Conservation (phyloP, 129 eudicot species). For the Flaveria bidentis region DNA sequence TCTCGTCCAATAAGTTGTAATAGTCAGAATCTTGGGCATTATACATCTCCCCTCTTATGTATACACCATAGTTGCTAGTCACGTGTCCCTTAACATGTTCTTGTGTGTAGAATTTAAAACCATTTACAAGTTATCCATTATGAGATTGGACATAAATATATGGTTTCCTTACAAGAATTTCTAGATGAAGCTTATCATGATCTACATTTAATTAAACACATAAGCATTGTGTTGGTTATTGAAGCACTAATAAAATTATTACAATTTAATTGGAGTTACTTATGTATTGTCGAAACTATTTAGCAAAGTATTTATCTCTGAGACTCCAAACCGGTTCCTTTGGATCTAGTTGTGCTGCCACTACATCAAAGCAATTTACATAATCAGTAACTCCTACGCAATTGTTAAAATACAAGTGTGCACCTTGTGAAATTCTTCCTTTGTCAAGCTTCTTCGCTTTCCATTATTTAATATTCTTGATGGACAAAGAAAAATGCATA, state of each 20-base stretch:
- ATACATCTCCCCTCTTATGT: neutral
- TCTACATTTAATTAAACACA: neutral
- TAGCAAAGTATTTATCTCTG: neutral
- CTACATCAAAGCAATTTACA: neutral
- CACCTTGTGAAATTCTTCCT: too few relatives aligned
- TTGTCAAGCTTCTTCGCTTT: too few relatives aligned
- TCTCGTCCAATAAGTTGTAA: neutral
- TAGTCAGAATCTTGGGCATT: neutral
- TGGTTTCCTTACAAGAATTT: neutral
- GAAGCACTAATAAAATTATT: neutral
- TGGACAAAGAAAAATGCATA: too few relatives aligned
- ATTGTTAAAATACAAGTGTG: too few relatives aligned
- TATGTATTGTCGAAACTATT: neutral
- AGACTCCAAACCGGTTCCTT: neutral
- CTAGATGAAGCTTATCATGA: neutral
- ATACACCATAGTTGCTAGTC: neutral
- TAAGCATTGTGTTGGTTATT: neutral
- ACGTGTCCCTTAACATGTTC: neutral
- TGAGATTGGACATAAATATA: neutral
- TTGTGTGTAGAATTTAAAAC: neutral
- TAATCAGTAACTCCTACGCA: neutral
- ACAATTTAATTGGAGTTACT: neutral
- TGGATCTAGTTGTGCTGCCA: neutral
- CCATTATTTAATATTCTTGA: too few relatives aligned
- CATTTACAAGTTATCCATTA: neutral